Base-by-base conservation (phyloP, 805 yeast species). In the Metschnikowia proteae region DNA sequence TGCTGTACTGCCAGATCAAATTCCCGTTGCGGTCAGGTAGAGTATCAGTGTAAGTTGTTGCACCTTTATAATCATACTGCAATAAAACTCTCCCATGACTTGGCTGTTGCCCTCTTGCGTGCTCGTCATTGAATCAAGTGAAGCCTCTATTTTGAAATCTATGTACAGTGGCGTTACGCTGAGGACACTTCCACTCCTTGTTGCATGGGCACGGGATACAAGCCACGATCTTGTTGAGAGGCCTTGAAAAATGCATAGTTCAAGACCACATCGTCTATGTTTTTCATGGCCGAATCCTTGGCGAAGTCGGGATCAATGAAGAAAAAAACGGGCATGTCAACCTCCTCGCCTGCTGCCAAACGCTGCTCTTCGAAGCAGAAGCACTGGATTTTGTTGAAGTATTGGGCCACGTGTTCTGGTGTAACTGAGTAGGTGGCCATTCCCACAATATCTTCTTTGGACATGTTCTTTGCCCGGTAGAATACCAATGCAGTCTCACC, bases 401-500 rank as follows among this genome's bases (percentile, higher is more conserved):
- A 94, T 4, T 89, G 96, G 0, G 98, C 96, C 5, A 94, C 96
- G 59, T 88, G 92, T 57, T 94, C 97, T 0, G 99, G 99, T 0
- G 96, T 82, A 43, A 94, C 97, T 4, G 96, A 86, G 66, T 94
- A 94, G 0, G 99, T 94, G 2, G 99, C 99, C 96, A 94, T 94
- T 6, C 99, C 99, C 46, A 94, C 88, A 38, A 94, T 88, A 64
- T 94, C 98, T 59, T 87, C 87, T 51, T 84, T 84, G 38, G 96
- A 81, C 51, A 73, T 73, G 63, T 94, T 94, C 66, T 84, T 87
- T 25, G 99, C 99, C 65, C 84, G 86, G 72, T 89, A 94, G 64
- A 94, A 94, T 0, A 96, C 97, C 51, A 94, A 73, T 0, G 99
- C 99, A 3, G 99, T 94, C 67, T 94, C 99, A 23, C 99, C 99